phyloP scores from a whole-genome alignment of 345 rosid species.

The Rhizophora apiculata region DNA sequence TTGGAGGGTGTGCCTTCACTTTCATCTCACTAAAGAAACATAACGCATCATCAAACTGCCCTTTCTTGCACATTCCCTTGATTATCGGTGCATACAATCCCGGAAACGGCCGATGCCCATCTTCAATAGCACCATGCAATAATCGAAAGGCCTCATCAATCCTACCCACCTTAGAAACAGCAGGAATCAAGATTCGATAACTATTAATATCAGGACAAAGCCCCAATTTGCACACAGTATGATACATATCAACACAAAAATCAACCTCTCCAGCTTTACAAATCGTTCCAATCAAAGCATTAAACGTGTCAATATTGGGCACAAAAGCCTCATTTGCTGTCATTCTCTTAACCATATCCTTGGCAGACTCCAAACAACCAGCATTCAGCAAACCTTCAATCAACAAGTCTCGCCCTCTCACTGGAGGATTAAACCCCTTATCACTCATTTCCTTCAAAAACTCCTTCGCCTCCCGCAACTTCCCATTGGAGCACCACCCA shows the following conservation, averaged over 20 bases:
- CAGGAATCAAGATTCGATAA: slow-evolving; percentile 75
- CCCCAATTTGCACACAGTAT: slow-evolving; percentile 62
- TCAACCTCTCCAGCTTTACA: slow-evolving; percentile 66
- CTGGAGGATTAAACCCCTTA: slow-evolving; percentile 82
- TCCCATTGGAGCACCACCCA: slow-evolving; percentile 83
- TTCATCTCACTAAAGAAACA: slow-evolving; percentile 89
- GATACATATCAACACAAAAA: slow-evolving; percentile 68
- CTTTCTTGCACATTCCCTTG: slow-evolving; percentile 69
- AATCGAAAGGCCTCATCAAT: slow-evolving; percentile 76
- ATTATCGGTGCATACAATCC: slow-evolving; percentile 86
- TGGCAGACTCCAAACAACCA: slow-evolving; percentile 76
- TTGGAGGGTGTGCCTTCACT: slow-evolving; percentile 79
- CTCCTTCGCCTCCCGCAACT: slow-evolving; percentile 73
- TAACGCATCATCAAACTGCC: slow-evolving; percentile 82
- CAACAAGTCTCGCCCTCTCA: slow-evolving; percentile 80
- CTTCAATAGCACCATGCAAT: slow-evolving; percentile 62
- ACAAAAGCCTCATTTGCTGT: slow-evolving; percentile 60
- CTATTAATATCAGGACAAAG: slow-evolving; percentile 59
- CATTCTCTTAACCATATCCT: slow-evolving; percentile 71
- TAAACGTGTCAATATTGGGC: slow-evolving; percentile 64
- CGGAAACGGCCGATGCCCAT: slow-evolving; percentile 86
- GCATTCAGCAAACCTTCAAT: slow-evolving; percentile 80
- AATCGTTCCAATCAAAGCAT: slow-evolving; percentile 58
- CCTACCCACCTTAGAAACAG: slow-evolving; percentile 73
- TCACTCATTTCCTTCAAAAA: slow-evolving; percentile 84